phyloP scores from a whole-genome alignment of 169 alveolate species.

The Babesia divergens region DNA sequence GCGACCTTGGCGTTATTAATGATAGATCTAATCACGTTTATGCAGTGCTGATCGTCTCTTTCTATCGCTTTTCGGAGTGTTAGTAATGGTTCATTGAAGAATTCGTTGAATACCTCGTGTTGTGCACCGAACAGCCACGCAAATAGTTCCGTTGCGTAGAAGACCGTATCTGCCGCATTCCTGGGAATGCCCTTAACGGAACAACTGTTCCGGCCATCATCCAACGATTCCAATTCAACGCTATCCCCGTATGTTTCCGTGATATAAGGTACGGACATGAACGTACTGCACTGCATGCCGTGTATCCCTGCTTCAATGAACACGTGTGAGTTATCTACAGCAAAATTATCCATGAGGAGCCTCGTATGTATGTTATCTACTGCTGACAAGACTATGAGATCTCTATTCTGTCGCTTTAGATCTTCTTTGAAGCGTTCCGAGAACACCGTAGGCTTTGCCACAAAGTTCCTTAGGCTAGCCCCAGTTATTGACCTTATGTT shows the following conservation, averaged over 20 bases:
- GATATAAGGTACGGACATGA: slow-evolving; percentile 32
- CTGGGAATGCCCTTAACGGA: slow-evolving; percentile 63
- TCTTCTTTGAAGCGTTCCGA: slow-evolving; percentile 9
- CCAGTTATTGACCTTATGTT: slow-evolving; percentile 5
- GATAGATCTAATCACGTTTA: slow-evolving; percentile 9
- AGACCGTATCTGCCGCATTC: slow-evolving; percentile 38
- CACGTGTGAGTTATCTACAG: slow-evolving; percentile 17
- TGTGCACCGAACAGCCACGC: slow-evolving; percentile 46
- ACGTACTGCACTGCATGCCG: slow-evolving; percentile 66
- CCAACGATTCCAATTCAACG: slow-evolving; percentile 6
- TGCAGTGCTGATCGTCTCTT: neutral
- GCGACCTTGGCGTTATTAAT: slow-evolving; percentile 9
- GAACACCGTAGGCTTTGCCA: neutral
- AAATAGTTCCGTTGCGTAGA: slow-evolving; percentile 46
- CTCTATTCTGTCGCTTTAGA: neutral
- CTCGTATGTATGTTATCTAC: slow-evolving; percentile 63
- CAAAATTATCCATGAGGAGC: slow-evolving; percentile 43
- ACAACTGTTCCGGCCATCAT: slow-evolving; percentile 29
- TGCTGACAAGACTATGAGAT: slow-evolving; percentile 36
- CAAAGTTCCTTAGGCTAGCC: neutral
- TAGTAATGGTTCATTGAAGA: slow-evolving; percentile 41
- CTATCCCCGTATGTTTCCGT: slow-evolving; percentile 55
- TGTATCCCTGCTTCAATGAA: slow-evolving; percentile 62
- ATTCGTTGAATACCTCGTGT: slow-evolving; percentile 30
- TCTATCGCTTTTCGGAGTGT: slow-evolving; percentile 19